Percentiles rank a stretch among this genome's conserved stretches.
Conservation (phyloP, 352 stramenopile genomes). For the Phytophthora fragariaefolia region DNA sequence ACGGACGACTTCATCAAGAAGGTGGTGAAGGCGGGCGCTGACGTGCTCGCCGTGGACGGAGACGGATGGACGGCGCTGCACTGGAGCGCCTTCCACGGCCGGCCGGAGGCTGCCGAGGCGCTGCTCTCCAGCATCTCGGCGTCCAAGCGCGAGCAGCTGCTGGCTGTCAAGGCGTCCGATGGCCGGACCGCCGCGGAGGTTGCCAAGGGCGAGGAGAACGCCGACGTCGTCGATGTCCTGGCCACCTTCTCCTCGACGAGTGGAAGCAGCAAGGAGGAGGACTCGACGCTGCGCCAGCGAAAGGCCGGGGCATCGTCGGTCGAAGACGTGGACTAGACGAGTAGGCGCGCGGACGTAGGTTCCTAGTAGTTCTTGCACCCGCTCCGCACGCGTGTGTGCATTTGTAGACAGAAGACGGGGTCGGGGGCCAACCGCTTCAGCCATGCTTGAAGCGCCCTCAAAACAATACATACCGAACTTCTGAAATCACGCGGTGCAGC, state of each 20-base stretch:
- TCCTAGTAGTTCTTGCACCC: constrained; percentile 19
- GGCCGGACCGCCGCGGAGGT: constrained; percentile 70
- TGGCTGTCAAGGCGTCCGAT: constrained; percentile 63
- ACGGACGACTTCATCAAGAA: constrained; percentile 83
- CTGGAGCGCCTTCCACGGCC: constrained; percentile 85
- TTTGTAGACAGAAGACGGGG: constrained; percentile 33
- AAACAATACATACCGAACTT: constrained; percentile 38
- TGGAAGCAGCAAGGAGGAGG: constrained; percentile 30
- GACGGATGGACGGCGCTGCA: constrained; percentile 86
- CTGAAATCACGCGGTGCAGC: constrained; percentile 22
- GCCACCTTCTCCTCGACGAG: constrained; percentile 38
- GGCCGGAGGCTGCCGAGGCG: constrained; percentile 68
- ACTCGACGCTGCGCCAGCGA: constrained; percentile 61
- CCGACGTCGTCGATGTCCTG: constrained; percentile 72
- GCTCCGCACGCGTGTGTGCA: constrained; percentile 16
- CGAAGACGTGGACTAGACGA: constrained; percentile 78
- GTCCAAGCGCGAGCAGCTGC: constrained; percentile 49
- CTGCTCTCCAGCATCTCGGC: constrained; percentile 53
- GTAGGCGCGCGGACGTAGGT: constrained; percentile 8
- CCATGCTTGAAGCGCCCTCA: constrained; percentile 7
- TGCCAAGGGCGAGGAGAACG: constrained; percentile 74
- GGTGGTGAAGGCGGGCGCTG: constrained; percentile 59
- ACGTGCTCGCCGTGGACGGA: constrained; percentile 70
- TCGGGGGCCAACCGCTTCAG: constrained; percentile 9
- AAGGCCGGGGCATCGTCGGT: constrained; percentile 60